A percentile compares a stretch with the other conserved stretches of the same genome.
Conservation (phyloP, 352 stramenopile species). For the Lagenidium sp. region DNA sequence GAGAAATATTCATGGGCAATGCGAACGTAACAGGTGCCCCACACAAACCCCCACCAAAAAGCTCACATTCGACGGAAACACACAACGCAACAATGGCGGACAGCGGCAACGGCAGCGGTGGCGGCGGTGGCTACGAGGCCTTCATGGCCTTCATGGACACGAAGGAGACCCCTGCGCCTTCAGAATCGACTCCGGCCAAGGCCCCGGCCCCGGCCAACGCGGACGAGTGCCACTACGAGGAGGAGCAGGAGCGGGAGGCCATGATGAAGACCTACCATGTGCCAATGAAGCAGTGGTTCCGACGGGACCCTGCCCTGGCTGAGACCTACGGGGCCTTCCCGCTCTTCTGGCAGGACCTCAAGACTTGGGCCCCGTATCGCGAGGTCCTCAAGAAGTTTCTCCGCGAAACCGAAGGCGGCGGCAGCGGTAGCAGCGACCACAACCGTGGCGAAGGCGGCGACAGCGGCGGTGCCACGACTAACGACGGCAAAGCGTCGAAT, state of each 20-base stretch:
- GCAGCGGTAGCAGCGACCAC: constrained; percentile 16
- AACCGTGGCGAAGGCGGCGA: neutral
- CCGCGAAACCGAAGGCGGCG: constrained; percentile 44
- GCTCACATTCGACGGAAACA: too few relatives aligned
- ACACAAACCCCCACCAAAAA: too few relatives aligned
- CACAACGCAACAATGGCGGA: constrained; percentile 32
- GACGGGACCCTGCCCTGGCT: constrained; percentile 42
- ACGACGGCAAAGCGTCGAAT: neutral
- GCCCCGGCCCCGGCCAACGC: neutral
- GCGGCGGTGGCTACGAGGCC: too few relatives aligned
- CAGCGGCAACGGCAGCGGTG: constrained; percentile 27
- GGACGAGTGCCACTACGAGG: constrained; percentile 76
- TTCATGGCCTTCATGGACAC: constrained; percentile 51
- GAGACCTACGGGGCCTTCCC: constrained; percentile 88
- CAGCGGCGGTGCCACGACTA: constrained; percentile 1
- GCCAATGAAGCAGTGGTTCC: constrained; percentile 87
- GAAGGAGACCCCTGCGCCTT: neutral
- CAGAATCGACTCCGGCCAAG: neutral
- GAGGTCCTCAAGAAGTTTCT: constrained; percentile 90
- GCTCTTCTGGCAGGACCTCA: constrained; percentile 93
- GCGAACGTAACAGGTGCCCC: too few relatives aligned
- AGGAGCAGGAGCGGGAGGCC: constrained; percentile 78
- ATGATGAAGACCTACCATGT: constrained; percentile 87
- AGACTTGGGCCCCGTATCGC: constrained; percentile 90
- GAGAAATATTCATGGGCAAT: too few relatives aligned